Base-by-base conservation (phyloP, 2,329 filamentous ascomycete genomes). In the Grosmannia clavigera region DNA sequence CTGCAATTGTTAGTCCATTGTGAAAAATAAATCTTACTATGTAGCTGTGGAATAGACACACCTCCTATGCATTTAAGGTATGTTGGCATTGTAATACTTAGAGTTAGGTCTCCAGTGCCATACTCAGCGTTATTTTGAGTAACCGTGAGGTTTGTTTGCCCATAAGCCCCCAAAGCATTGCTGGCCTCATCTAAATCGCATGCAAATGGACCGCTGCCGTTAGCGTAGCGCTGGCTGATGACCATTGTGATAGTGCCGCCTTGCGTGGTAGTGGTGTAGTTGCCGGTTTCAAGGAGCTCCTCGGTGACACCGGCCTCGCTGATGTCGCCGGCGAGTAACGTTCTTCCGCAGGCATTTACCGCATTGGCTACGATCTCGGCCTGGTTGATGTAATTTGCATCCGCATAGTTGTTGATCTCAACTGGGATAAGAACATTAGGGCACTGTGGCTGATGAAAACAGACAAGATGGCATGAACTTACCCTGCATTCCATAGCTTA, bases 181-280 rank as follows among this genome's bases (percentile, higher is more conserved):
- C 58, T 60, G 40, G 38, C 11, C 58, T 60, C 58, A 43, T 60
- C 58, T 9, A 60, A 31, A 16, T 60, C 58, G 29, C 58, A 60
- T 1, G 40, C 22, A 27, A 56, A 60, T 6, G 58, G 58, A 3
- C 58, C 58, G 2, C 22, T 60, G 40, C 58, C 58, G 31, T 50
- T 51, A 40, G 9, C 5, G 53, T 25, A 50, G 31, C 58, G 58
- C 58, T 60, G 58, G 40, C 50, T 52, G 27, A 60, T 40, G 40
- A 29, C 31, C 40, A 60, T 56, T 43, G 52, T 60, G 53, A 60
- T 35, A 11, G 31, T 56, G 40, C 58, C 22, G 12, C 58, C 31
- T 53, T 60, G 51, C 11, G 58, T 40, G 9, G 54, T 40, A 1
- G 40, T 50, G 10, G 58, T 60, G 46, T 50, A 60, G 43, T 50